Evolutionary conservation across 805 yeast genomes (phyloP), one percentile per base, ranked within the genome.

Genomic region (Yamadazyma phyllophila): DNA sequence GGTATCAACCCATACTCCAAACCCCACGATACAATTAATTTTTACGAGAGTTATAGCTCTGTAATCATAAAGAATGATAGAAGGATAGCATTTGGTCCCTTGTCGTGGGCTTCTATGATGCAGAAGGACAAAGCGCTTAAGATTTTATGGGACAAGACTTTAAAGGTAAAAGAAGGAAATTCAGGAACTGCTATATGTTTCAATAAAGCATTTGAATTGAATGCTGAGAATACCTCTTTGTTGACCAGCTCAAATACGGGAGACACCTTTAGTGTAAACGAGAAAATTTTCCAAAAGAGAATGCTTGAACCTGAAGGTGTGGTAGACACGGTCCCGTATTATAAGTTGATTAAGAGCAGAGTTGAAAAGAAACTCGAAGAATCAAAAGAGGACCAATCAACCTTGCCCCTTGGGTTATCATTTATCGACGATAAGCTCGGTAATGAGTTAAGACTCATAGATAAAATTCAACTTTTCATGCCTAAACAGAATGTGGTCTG

Each of bases 401-500:
- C 57, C 2, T 52, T 58, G 31, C 65, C 60, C 6, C 49, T 66
- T 20, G 73, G 73, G 0, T 50, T 66, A n/a, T 63, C 73, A 1
- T 58, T 57, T 36, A 60, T 56, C 36, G 71, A 68, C 39, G 65
- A 67, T 1, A 61, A 61, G 41, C 45, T 66, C 34, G 57, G 57
- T 35, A 51, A 56, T 2, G 69, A 63, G 38, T 45, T 66, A 29
- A 57, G 58, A 35, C 46, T 68, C 11, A 66, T 71, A 39, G 57
- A 57, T 16, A 55, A 61, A 41, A 68, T 78, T 4, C 61, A 66
- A 47, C 54, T 59, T 2, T 55, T 65, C 0, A 52, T 76, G 6
- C 82, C 83, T 0, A 51, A 60, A 3, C 62, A 57, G 36, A 60
- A 58, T 16, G 62, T 72, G 1, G 57, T 71, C 4, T 75, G 74